Evolutionary conservation across 257 asterid species (phyloP), one percentile per base, ranked within the genome.

Genomic region (Solanum pimpinellifolium): DNA sequence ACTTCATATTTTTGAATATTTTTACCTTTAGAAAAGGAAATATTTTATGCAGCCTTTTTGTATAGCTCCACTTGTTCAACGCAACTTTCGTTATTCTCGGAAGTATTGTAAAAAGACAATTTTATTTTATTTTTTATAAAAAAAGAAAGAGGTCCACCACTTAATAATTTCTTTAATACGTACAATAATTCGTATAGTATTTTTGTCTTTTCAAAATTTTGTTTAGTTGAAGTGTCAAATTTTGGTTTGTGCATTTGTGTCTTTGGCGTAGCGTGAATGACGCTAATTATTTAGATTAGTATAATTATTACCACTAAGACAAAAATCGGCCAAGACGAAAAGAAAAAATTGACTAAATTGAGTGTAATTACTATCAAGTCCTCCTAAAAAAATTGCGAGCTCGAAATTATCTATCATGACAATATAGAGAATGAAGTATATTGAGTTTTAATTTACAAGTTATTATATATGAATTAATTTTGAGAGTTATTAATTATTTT

Each of bases 81-180:
- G 66, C 52, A 39, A 87, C 87, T 75, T 42, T 73, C 80, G 84
- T 65, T 56, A 84, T 84, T 84, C 27, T 85, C 73, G 77, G 85
- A 69, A 68, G 12, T 18, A 87, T 83, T 70, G 76, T 86, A 41
- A 18, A 80, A 49, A 9, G 69, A 18, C 46, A 0, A 49, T 29
- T 80, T 16, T 8, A 47, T 47, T 46, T 77, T 49, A 25, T 69
- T 68, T 27, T 68, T 29, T 68, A 29, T 6, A 0, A 31, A 15
- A 31, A 70, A 23, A 23, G 11, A 7, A 41, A 41, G 29, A 80
- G 11, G 85, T 47, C 29, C 85, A 80, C 85, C 44, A 5, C 42
- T 16, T 44, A 78, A 80, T 47, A 35, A 73, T 35, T 9, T 73
- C 29, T 49, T 33, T 49, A 29, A 31, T 18, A 29, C 69, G 68